Percentiles rank a stretch among this genome's conserved stretches.
Conservation (phyloP, 257 asterid genomes). For the Lycium ferocissimum region DNA sequence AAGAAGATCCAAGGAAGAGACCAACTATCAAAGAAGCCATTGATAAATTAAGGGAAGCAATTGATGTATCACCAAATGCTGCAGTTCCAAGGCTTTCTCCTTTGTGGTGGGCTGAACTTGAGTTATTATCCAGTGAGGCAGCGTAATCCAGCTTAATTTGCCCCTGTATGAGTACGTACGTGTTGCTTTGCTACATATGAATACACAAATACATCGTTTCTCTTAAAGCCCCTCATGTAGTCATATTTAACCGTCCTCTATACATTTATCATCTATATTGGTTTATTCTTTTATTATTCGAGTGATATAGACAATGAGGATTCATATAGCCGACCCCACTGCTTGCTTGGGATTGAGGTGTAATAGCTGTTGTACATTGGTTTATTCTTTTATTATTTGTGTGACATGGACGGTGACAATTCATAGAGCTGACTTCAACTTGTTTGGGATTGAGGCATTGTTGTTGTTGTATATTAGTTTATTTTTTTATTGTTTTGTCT, state of each 20-base stretch:
- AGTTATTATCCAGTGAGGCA: slow-evolving; percentile 82
- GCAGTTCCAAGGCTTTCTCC: slow-evolving; percentile 93
- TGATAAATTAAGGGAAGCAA: slow-evolving; percentile 52
- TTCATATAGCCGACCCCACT: not conserved
- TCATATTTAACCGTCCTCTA: not conserved
- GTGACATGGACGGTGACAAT: not conserved
- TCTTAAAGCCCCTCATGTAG: not conserved
- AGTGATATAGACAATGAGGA: not conserved
- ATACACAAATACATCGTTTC: not conserved
- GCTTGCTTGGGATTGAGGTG: not conserved
- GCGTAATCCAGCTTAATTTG: slow-evolving; percentile 41
- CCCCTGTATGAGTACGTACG: not conserved
- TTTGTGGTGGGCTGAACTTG: slow-evolving; percentile 99
- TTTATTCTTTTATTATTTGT: slow-evolving; percentile 19
- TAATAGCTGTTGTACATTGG: not conserved
- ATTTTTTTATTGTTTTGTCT: not conserved
- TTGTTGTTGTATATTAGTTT: not conserved
- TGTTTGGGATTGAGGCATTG: not conserved
- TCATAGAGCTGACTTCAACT: not conserved
- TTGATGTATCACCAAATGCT: slow-evolving; percentile 69
- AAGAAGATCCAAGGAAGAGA: slow-evolving; percentile 57
- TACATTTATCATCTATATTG: not conserved
- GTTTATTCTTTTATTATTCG: not conserved
- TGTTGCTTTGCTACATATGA: not conserved
- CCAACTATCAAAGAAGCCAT: slow-evolving; percentile 65